phyloP scores from a whole-genome alignment of 805 yeast genomes.

The Sugiyamaella lignohabitans region DNA sequence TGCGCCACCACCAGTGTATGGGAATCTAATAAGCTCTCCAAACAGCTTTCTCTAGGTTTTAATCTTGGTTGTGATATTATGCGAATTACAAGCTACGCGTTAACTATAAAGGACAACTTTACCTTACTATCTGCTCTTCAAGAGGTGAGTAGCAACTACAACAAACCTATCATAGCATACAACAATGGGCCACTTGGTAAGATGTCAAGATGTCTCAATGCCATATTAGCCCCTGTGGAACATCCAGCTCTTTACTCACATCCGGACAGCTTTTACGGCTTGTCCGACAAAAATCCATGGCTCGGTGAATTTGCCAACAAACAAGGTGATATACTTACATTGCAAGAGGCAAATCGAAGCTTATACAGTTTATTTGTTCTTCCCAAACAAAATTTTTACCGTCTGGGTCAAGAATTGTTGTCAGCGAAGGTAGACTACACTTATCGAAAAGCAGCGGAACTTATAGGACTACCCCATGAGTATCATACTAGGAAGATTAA shows the following conservation, averaged over 20 bases:
- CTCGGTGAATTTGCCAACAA: background rate
- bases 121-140: background rate
- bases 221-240: slow-evolving; percentile 8
- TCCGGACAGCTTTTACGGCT: slow-evolving; percentile 5
- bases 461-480: background rate
- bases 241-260: slow-evolving; percentile 4
- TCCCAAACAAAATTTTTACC: slow-evolving; percentile 3
- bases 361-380: slow-evolving; percentile 3
- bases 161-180: slow-evolving; percentile 5
- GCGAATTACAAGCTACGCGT: slow-evolving; percentile 5
- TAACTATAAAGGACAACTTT: slow-evolving; percentile 7
- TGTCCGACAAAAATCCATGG: background rate
- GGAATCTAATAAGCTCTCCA: slow-evolving; percentile 2
- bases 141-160: background rate
- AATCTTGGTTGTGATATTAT: slow-evolving; percentile 4
- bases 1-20: slow-evolving; percentile 6
- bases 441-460: background rate
- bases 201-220: slow-evolving; percentile 10
- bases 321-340: background rate
- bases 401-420: slow-evolving; percentile 1
- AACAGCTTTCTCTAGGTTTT: background rate
- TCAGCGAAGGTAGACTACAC: background rate
- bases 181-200: slow-evolving; percentile 10
- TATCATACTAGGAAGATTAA: background rate
- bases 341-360: slow-evolving; percentile 1